phyloP scores from a whole-genome alignment of 2,329 filamentous ascomycete species.

The Cordyceps javanica region DNA sequence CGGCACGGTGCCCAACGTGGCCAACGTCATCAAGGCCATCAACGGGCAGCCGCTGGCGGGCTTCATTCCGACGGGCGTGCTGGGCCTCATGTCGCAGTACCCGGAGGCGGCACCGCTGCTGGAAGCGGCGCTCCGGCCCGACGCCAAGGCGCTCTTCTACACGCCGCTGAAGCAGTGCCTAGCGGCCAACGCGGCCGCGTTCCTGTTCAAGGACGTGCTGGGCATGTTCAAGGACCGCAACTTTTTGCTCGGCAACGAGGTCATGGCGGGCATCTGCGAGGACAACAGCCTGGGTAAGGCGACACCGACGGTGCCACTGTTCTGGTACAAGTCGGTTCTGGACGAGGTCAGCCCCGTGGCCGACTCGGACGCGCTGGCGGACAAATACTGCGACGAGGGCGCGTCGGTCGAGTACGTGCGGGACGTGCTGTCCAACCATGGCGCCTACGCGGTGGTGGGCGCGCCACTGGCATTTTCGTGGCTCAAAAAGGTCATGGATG shows the following conservation, averaged over 20 bases:
- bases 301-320: conserved; percentile 7
- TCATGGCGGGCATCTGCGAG: not conserved
- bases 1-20: conserved; percentile 19
- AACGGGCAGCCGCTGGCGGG: conserved; percentile 17
- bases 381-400: conserved; percentile 5
- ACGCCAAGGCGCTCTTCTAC: conserved; percentile 20
- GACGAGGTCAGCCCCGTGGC: conserved; percentile 5
- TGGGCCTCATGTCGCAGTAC: conserved; percentile 6
- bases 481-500: not conserved
- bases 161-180: conserved; percentile 20
- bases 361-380: not conserved
- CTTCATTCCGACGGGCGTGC: conserved; percentile 16
- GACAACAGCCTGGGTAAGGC: conserved; percentile 1
- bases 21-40: conserved; percentile 13
- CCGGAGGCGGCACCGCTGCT: not conserved
- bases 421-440: conserved; percentile 5
- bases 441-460: not conserved
- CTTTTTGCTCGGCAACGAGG: not conserved
- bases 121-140: not conserved
- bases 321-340: conserved; percentile 4
- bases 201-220: not conserved
- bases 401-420: conserved; percentile 6
- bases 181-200: not conserved
- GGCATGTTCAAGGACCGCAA: conserved; percentile 5
- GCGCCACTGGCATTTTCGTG: conserved; percentile 9